A percentile compares a stretch with the other conserved stretches of the same genome.
phyloP scores from a whole-genome alignment of 2,329 filamentous ascomycete genomes.

The Gnomoniopsis sp. region DNA sequence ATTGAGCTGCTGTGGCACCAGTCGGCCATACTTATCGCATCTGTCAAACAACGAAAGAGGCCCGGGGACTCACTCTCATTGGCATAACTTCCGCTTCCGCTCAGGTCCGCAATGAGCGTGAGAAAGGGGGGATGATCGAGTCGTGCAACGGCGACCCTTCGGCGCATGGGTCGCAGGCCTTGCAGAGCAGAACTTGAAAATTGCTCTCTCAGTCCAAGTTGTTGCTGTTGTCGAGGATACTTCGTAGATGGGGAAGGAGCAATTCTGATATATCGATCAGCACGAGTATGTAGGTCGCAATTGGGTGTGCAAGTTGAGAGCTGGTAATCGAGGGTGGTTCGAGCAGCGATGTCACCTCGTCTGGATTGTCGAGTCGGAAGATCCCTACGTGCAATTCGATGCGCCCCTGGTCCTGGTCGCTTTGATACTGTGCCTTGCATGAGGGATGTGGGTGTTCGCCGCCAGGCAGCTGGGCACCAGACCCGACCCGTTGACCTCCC shows the following conservation, averaged over 20 bases:
- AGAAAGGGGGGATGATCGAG: neutral
- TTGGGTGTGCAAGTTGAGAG: neutral
- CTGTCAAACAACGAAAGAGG: neutral
- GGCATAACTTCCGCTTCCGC: neutral
- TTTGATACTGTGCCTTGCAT: too few species aligned
- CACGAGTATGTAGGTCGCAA: neutral
- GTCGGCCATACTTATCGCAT: neutral
- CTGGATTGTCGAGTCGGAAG: too few species aligned
- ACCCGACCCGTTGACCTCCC: too few species aligned
- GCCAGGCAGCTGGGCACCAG: too few species aligned
- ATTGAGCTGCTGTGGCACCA: neutral
- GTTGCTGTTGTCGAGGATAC: too few species aligned
- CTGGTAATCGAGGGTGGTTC: neutral
- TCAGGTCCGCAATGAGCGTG: neutral
- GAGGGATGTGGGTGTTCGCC: too few species aligned
- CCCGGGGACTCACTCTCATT: neutral
- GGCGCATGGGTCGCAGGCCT: neutral
- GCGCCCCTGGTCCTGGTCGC: too few species aligned
- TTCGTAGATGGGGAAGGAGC: neutral
- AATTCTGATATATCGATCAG: neutral
- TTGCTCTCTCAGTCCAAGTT: neutral
- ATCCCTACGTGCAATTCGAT: too few species aligned
- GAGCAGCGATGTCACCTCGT: too few species aligned
- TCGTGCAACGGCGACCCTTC: neutral
- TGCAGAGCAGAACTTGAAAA: too few species aligned